phyloP scores from a whole-genome alignment of 257 asterid species.

The Jacaranda mimosifolia region DNA sequence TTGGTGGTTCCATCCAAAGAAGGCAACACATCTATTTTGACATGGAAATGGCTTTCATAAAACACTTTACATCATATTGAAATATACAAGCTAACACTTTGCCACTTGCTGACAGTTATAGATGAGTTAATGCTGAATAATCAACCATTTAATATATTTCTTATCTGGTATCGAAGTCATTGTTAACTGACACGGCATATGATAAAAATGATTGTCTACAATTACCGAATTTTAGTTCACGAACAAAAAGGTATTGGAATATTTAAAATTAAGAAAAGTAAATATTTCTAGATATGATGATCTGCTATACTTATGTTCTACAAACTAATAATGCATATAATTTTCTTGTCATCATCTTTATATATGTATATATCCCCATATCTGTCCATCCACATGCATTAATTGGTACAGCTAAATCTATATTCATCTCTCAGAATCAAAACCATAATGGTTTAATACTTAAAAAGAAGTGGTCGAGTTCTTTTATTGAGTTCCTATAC shows the following conservation, averaged over 20 bases:
- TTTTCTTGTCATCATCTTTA: neutral
- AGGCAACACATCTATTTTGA: slow-evolving; percentile 5
- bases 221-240: neutral
- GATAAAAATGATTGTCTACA: neutral
- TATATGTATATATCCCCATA: neutral
- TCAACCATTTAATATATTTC: neutral
- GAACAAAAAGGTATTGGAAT: neutral
- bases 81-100: neutral
- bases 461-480: neutral
- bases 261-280: neutral
- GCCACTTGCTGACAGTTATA: slow-evolving; percentile 11
- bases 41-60: slow-evolving; percentile 10
- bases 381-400: slow-evolving; percentile 5
- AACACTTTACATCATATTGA: neutral
- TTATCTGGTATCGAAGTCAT: neutral
- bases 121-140: neutral
- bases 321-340: neutral
- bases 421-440: neutral
- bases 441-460: neutral
- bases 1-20: neutral
- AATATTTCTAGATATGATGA: slow-evolving; percentile 2
- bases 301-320: neutral
- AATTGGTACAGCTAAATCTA: neutral
- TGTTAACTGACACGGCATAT: neutral
- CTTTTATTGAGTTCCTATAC: neutral